phyloP scores from a whole-genome alignment of 2,329 filamentous ascomycete species.

The Eurotiales sp. region DNA sequence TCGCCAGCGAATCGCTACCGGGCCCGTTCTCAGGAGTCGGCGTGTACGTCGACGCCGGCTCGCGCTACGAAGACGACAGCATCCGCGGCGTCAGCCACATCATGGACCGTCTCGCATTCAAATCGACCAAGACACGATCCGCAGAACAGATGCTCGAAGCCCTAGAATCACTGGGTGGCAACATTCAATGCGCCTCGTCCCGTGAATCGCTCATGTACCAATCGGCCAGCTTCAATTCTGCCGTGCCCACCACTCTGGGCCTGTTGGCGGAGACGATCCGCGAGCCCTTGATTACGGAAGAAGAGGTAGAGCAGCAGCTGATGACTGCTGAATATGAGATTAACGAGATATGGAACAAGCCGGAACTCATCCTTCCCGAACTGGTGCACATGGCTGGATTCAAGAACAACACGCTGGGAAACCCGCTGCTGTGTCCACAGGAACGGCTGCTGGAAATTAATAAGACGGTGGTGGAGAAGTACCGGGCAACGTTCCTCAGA shows the following conservation, averaged over 20 bases:
- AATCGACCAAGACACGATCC: constrained; percentile 68
- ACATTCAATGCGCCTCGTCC: constrained; percentile 94
- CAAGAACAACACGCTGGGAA: constrained; percentile 92
- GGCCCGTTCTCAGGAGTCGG: constrained; percentile 94
- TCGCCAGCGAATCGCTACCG: constrained; percentile 90
- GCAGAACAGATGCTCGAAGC: constrained; percentile 84
- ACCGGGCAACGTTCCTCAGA: constrained; percentile 77
- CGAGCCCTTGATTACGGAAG: constrained; percentile 75
- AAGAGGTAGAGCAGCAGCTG: constrained; percentile 82
- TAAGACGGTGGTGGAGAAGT: constrained; percentile 68
- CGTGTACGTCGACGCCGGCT: constrained; percentile 93
- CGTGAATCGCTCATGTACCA: constrained; percentile 98
- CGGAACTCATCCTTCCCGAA: constrained; percentile 91
- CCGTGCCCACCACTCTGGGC: constrained; percentile 75
- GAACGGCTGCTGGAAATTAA: constrained; percentile 76
- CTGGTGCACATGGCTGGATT: constrained; percentile 93
- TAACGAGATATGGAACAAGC: constrained; percentile 94
- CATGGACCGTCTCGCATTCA: constrained; percentile 93
- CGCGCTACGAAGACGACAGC: constrained; percentile 82
- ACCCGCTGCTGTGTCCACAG: constrained; percentile 85
- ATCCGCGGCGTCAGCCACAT: constrained; percentile 92
- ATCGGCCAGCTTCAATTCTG: constrained; percentile 92
- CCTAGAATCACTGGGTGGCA: constrained; percentile 84
- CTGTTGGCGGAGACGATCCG: constrained; percentile 92
- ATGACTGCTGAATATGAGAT: constrained; percentile 94